A percentile compares a stretch with the other conserved stretches of the same genome.
These are phyloP conservation scores for Exophiala mesophila DNA, from an alignment of 2,329 filamentous ascomycete species.

Conservation along the genomic window DNA sequence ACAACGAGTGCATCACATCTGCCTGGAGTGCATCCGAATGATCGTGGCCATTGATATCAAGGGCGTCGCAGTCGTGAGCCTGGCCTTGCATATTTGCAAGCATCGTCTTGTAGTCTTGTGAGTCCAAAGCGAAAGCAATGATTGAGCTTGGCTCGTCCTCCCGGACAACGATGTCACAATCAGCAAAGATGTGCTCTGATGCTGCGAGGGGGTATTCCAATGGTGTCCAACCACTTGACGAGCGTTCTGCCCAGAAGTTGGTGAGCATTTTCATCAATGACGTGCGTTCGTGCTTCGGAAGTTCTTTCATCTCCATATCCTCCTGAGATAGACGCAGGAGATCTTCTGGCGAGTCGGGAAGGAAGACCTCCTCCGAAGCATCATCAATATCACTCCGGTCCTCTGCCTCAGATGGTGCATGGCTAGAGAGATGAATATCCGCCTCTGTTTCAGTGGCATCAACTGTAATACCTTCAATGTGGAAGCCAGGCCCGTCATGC, in stretches of 20 bases:
- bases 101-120: conserved; percentile 79
- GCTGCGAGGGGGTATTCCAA: conserved; percentile 86
- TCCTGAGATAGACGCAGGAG: conserved; percentile 48
- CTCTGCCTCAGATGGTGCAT: conserved; percentile 60
- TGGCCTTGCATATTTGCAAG: conserved; percentile 48
- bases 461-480: conserved; percentile 33
- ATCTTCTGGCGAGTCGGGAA: conserved; percentile 50
- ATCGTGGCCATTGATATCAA: conserved; percentile 30
- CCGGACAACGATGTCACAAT: conserved; percentile 93
- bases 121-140: conserved; percentile 86
- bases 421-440: conserved; percentile 45
- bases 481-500: conserved; percentile 27
- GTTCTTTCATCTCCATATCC: conserved; percentile 60
- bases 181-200: conserved; percentile 91
- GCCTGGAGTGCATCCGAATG: conserved; percentile 51
- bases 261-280: conserved; percentile 93
- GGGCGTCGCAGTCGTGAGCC: conserved; percentile 28
- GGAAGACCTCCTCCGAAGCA: conserved; percentile 64
- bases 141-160: conserved; percentile 97
- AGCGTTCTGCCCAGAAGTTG: conserved; percentile 97
- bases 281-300: conserved; percentile 88
- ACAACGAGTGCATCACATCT: conserved; percentile 77
- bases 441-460: conserved; percentile 36
- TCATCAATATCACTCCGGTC: conserved; percentile 65
- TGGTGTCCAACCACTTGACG: conserved; percentile 86